Base-by-base conservation (phyloP, 805 yeast species). In the Metschnikowia reukaufii region DNA sequence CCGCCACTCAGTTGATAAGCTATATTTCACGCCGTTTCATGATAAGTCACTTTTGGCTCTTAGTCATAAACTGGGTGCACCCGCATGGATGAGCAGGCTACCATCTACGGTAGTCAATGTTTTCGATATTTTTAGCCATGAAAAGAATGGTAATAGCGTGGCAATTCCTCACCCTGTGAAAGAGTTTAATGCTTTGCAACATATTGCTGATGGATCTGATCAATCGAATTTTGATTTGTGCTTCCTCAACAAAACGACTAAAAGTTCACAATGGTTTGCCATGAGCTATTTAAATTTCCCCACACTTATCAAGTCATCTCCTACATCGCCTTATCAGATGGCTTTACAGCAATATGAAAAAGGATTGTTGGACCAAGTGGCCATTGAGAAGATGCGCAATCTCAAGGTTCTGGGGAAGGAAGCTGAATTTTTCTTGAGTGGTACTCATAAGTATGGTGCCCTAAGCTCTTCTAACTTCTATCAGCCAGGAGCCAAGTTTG, bases 21-120 rank as follows among this genome's bases (percentile, higher is more conserved):
- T 89, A 2, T 86, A 86, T 54, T 81, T 92, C 51, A 83, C 92
- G 5, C 96, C 97, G 1, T 82, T 88, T 60, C 88, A 86, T 59
- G 96, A 89, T 62, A 82, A 78, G 47, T 80, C 96, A 0, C 64
- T 92, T 13, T 64, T 91, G 45, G 97, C 95, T 0, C 77, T 88
- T 36, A 87, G 88, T 60, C 69, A 81, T 12, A 74, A 78, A 43
- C 68, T 79, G n/a, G 86, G 84, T 38, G 78, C 83, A 2, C 90
- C 91, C 0, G 76, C 80, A 45, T 91, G 98, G 97, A 80, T 86
- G 2, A 77, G 86, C 31, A 78, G 79, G 48, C 70, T 88, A 21
- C 88, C 95, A 0, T 77, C 84, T 8, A 78, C 86, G 25, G 83
- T 88, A 0, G 84, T 86, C 13, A 81, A 82, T 55, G 86, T 89